phyloP scores from a whole-genome alignment of 805 yeast genomes.

The Sugiyamaella lignohabitans region DNA sequence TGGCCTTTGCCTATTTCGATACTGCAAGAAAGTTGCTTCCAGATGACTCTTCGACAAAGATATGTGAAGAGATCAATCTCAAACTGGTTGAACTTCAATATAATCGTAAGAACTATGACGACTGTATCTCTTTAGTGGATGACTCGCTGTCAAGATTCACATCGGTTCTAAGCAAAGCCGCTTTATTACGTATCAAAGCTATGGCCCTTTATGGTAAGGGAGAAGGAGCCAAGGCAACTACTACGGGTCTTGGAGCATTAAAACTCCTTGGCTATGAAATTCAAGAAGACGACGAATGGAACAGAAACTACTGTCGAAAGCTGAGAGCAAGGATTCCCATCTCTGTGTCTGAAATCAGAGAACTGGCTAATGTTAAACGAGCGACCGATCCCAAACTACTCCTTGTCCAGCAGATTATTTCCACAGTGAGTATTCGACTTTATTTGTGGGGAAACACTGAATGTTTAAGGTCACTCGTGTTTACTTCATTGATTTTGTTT shows the following conservation, averaged over 20 bases:
- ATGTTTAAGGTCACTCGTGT: constrained; percentile 32
- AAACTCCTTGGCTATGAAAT: constrained; percentile 34
- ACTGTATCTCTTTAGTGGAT: constrained; percentile 35
- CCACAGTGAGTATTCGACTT: constrained; percentile 36
- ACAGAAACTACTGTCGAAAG: constrained; percentile 21
- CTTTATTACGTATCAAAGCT: constrained; percentile 32
- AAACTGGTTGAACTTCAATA: constrained; percentile 23
- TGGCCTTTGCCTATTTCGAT: constrained; percentile 38
- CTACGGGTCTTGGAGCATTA: constrained; percentile 34
- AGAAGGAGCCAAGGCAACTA: constrained; percentile 31
- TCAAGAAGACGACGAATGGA: constrained; percentile 27
- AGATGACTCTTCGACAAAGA: constrained; percentile 10
- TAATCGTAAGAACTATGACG: constrained; percentile 29
- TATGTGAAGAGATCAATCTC: constrained; percentile 19
- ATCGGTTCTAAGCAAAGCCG: constrained; percentile 30
- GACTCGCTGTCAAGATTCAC: constrained; percentile 30
- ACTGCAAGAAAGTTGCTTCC: constrained; percentile 30
- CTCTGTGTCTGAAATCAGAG: constrained; percentile 36
- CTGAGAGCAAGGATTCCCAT: constrained; percentile 34
- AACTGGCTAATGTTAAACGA: constrained; percentile 22
- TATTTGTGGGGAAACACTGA: constrained; percentile 26
- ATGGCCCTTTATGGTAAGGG: constrained; percentile 34
- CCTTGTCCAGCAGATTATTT: constrained; percentile 38
- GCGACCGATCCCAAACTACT: constrained; percentile 28
- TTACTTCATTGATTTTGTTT: constrained; percentile 34